Conservation (phyloP, 2,329 filamentous ascomycete species). For the Pseudofabraea citricarpa region DNA sequence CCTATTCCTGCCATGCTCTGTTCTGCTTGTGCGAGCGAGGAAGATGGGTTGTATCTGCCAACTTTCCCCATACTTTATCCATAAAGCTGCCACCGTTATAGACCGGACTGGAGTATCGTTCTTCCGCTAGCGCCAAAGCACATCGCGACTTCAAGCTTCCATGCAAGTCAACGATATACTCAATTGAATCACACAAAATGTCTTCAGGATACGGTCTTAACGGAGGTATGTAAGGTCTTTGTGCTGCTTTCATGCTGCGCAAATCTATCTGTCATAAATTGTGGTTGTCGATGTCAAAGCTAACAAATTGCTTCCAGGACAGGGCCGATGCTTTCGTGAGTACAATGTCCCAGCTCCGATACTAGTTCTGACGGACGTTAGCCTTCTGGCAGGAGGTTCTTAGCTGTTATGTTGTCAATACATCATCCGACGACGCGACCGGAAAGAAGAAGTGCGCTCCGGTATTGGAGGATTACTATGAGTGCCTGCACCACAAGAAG, state of each 20-base stretch:
- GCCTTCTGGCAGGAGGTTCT: slow-evolving; percentile 99
- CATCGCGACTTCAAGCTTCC: slow-evolving; percentile 18
- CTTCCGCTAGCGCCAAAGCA: background rate
- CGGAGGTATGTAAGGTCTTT: slow-evolving; percentile 74
- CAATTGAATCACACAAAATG: slow-evolving; percentile 45
- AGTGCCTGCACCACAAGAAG: slow-evolving; percentile 98
- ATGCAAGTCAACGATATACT: slow-evolving; percentile 10
- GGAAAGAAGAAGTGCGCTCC: slow-evolving; percentile 86
- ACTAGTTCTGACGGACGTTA: slow-evolving; percentile 73
- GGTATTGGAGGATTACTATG: slow-evolving; percentile 92
- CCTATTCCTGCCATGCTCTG: slow-evolving; percentile 28
- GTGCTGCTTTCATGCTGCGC: too few relatives aligned
- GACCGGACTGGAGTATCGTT: background rate
- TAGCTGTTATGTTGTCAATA: slow-evolving; percentile 96
- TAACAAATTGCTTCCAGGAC: background rate
- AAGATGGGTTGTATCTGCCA: slow-evolving; percentile 6
- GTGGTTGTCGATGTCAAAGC: background rate
- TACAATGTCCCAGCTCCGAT: background rate
- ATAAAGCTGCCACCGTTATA: background rate
- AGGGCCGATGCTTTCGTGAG: slow-evolving; percentile 3
- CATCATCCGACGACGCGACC: slow-evolving; percentile 67
- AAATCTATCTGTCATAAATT: too few relatives aligned
- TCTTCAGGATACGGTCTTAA: slow-evolving; percentile 78
- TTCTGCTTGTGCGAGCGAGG: slow-evolving; percentile 6
- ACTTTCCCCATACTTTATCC: background rate